phyloP scores from a whole-genome alignment of 495 filamentous ascomycete genomes.

The Xylaria telfairii region DNA sequence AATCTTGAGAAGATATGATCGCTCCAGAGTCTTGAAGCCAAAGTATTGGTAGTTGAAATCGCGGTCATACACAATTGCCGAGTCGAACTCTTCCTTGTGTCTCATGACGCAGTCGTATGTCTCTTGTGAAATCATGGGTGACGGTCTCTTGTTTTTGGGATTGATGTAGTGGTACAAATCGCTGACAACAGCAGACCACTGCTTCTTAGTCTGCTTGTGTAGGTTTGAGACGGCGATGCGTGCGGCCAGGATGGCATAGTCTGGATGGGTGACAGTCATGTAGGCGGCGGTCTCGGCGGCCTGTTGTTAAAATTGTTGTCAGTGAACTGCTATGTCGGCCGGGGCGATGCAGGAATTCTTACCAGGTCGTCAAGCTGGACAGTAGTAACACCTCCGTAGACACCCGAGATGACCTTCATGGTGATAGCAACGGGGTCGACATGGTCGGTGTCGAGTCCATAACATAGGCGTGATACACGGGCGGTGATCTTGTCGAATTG shows the following conservation, averaged over 20 bases:
- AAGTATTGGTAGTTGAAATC: slow-evolving; percentile 99
- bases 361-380: slow-evolving; percentile 96
- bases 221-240: slow-evolving; percentile 99
- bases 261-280: slow-evolving; percentile 99
- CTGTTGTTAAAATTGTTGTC: slow-evolving; percentile 50
- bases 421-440: slow-evolving; percentile 98
- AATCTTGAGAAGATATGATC: slow-evolving; percentile 92
- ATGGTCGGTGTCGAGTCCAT: slow-evolving; percentile 94
- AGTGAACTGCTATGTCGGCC: slow-evolving; percentile 2
- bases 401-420: slow-evolving; percentile 98
- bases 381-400: slow-evolving; percentile 97
- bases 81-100: slow-evolving; percentile 95
- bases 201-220: slow-evolving; percentile 99
- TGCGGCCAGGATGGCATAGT: slow-evolving; percentile 98
- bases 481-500: slow-evolving; percentile 99
- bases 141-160: slow-evolving; percentile 82
- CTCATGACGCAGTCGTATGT: slow-evolving; percentile 92
- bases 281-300: slow-evolving; percentile 98
- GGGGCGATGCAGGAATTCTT: slow-evolving; percentile 44
- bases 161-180: slow-evolving; percentile 97
- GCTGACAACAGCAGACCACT: slow-evolving; percentile 90
- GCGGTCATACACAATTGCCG: slow-evolving; percentile 97
- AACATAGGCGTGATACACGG: slow-evolving; percentile 95
- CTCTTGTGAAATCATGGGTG: slow-evolving; percentile 91
- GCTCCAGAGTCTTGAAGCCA: slow-evolving; percentile 98